Evolutionary conservation across 139 green algal species (phyloP).

Genomic region (Chlorella sp.): DNA sequence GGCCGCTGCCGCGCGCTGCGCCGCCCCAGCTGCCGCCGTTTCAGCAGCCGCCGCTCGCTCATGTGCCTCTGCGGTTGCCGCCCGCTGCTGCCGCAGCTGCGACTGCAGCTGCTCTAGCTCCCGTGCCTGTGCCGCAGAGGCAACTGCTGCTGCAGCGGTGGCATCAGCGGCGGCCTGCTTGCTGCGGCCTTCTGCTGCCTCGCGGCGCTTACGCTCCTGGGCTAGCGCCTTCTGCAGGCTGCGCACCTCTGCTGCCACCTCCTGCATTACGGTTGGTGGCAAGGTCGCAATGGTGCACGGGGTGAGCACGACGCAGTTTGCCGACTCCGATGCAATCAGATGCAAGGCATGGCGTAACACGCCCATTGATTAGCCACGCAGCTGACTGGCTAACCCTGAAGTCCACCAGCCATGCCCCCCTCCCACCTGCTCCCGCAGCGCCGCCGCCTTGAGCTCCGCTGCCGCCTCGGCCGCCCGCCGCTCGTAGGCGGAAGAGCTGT

Average conservation of each 20-base stretch:
- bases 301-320: no score
- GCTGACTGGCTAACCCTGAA: no score
- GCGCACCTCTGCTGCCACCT: neutral
- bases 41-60: neutral
- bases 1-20: neutral
- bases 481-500: neutral
- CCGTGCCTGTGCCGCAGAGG: neutral
- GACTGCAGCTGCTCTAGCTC: neutral
- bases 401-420: no score
- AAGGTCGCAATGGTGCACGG: no score
- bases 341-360: no score
- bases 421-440: constrained; percentile 6
- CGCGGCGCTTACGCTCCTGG: constrained; percentile 15
- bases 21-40: neutral
- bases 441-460: neutral
- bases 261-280: neutral
- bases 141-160: neutral
- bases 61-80: neutral
- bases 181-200: constrained; percentile 7
- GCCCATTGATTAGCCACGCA: no score
- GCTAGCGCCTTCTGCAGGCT: neutral
- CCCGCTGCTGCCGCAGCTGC: constrained; percentile 1
- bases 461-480: neutral
- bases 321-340: no score
- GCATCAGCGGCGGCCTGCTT: neutral